Evolutionary conservation across 2,329 filamentous ascomycete species (phyloP).

Genomic region (Didymosphaeria variabile): DNA sequence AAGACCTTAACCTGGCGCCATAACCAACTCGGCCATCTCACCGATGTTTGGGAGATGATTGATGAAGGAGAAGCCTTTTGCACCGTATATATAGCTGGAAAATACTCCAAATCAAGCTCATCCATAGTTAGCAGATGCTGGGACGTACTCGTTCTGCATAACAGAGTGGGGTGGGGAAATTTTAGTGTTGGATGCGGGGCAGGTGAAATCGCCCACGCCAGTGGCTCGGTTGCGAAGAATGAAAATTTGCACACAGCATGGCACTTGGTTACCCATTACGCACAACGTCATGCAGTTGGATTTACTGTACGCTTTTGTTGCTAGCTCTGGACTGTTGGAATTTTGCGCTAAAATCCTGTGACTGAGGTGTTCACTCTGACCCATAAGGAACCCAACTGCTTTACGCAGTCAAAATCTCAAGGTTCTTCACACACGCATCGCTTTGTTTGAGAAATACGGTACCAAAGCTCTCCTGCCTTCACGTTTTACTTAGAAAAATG

Average conservation of each 20-base stretch:
- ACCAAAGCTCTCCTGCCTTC: too few relatives aligned
- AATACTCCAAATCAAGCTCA: too few relatives aligned
- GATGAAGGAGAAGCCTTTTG: background rate
- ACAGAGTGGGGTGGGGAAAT: background rate
- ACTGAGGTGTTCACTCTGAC: too few relatives aligned
- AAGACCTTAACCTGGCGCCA: slow-evolving; percentile 26
- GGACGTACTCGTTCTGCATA: background rate
- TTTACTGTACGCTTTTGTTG: background rate
- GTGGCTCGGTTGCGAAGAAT: background rate
- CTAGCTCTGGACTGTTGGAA: background rate
- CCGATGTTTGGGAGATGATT: slow-evolving; percentile 12
- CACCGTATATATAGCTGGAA: background rate
- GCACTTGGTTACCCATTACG: background rate
- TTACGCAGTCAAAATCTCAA: too few relatives aligned
- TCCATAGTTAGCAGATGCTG: background rate
- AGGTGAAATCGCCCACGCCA: background rate
- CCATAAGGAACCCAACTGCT: too few relatives aligned
- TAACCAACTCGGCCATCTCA: slow-evolving; percentile 26
- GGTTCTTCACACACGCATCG: too few relatives aligned
- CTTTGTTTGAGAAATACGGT: too few relatives aligned
- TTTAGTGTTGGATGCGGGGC: background rate
- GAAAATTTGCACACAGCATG: background rate
- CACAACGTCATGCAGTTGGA: background rate
- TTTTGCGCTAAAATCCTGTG: too few relatives aligned
- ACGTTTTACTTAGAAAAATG: too few relatives aligned